A percentile compares a stretch with the other conserved stretches of the same genome.
Evolutionary conservation across 208 protist species (phyloP).

Genomic region (Leishmania mexicana): DNA sequence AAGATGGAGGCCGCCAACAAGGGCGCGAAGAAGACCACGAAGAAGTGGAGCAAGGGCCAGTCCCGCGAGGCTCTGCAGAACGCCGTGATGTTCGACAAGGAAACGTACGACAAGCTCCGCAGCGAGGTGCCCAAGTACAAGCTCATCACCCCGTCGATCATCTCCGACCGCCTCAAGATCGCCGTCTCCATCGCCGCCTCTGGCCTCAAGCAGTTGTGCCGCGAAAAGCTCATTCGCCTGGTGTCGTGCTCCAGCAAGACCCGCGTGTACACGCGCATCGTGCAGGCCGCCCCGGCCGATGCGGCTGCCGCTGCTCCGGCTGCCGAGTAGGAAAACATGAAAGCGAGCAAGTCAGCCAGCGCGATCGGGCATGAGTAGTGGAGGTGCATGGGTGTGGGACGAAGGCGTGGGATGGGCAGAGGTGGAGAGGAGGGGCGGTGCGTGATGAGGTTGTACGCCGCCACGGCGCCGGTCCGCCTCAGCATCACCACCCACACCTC

Average conservation of each 20-base stretch:
- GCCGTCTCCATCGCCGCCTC: slow-evolving; percentile 81
- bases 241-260: slow-evolving; percentile 80
- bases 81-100: slow-evolving; percentile 92
- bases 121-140: slow-evolving; percentile 93
- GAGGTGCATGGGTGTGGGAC: background rate
- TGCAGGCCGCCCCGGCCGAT: slow-evolving; percentile 35
- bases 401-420: background rate
- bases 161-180: slow-evolving; percentile 91
- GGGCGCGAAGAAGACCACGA: slow-evolving; percentile 85
- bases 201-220: slow-evolving; percentile 89
- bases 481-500: background rate
- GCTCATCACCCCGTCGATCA: slow-evolving; percentile 90
- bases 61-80: slow-evolving; percentile 91
- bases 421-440: background rate
- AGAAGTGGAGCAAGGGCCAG: slow-evolving; percentile 94
- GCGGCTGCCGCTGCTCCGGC: slow-evolving; percentile 31
- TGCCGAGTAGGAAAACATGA: slow-evolving; percentile 19
- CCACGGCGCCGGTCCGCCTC: background rate
- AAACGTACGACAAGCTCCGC: slow-evolving; percentile 81
- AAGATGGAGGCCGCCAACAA: slow-evolving; percentile 76
- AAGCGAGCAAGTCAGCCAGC: slow-evolving; percentile 4
- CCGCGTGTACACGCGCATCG: slow-evolving; percentile 82
- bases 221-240: slow-evolving; percentile 78
- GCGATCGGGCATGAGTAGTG: background rate
- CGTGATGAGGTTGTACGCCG: background rate